Evolutionary conservation across 352 stramenopile genomes (phyloP), one percentile per base, ranked within the genome.

Genomic region (Phytophthora pini): DNA sequence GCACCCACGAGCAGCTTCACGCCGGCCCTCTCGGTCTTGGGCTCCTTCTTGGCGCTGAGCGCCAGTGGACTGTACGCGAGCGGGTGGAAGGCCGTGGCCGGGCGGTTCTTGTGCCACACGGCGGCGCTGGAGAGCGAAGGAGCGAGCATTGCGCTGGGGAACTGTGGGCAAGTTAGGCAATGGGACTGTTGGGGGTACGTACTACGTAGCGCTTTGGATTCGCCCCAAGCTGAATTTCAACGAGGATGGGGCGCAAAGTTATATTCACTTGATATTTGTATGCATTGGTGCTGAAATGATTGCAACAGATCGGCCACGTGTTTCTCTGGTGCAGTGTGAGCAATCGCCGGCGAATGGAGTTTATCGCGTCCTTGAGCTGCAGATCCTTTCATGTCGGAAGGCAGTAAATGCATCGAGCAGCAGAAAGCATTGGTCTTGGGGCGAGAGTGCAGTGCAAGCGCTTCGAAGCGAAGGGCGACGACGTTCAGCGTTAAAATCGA

Each of bases 1-100:
- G 86, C 87, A 29, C 87, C 87, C 52, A 97, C 89, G 26, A 97
- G 61, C 41, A 97, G 73, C 82, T 97, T 96, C 39, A 89, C 66
- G 5, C 72, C 75, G 1, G 88, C 85, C 27, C 78, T 84, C 55
- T 95, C 84, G 12, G 62, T 56, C 45, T 69, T 67, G 52, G 57
- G 40, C 34, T 77, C 44, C 38, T 63, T 70, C 43, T 68, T 70
- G 26, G 52, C 36, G 43, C 69, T 80, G 9, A 79, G 57, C 27
- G 52, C 52, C 39, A 59, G 40, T 1, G 52, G 52, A n/a, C 17
- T 57, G 32, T 46, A 57, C 20, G 70, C 58, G n/a, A 76, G 53
- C 38, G 68, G 63, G 20, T 65, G 60, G 43, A 65, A 56, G 32
- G 52, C 17, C 31, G 31, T 31, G 7, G 55, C 41, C 13, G 31